Evolutionary conservation across 208 protist genomes (phyloP).

Genomic region (Acanthamoeba culbertsoni): DNA sequence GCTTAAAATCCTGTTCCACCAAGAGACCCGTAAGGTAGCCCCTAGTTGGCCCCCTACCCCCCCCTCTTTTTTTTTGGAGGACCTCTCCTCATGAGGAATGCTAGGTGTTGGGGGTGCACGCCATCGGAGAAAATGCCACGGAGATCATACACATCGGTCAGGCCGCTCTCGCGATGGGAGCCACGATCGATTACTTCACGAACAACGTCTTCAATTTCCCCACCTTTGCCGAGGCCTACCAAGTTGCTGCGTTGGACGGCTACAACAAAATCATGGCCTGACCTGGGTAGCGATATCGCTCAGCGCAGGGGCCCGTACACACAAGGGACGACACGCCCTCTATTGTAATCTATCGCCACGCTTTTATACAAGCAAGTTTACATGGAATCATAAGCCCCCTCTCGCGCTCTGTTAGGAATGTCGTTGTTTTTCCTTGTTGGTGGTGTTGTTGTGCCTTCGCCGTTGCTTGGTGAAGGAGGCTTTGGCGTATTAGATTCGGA

Average conservation of each 20-base stretch:
- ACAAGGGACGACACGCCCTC: too few species aligned
- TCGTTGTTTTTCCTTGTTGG: neutral
- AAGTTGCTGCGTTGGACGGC: constrained; percentile 66
- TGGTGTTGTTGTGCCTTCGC: neutral
- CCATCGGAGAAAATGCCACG: constrained; percentile 17
- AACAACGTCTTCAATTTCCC: constrained; percentile 70
- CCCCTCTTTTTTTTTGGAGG: neutral
- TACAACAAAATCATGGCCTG: constrained; percentile 38
- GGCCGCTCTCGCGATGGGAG: constrained; percentile 47
- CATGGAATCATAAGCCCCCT: too few species aligned
- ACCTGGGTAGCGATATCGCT: neutral
- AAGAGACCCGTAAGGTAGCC: constrained; percentile 14
- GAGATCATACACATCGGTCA: constrained; percentile 63
- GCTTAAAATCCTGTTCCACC: constrained; percentile 65
- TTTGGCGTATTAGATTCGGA: too few species aligned
- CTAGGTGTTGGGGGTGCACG: constrained; percentile 50
- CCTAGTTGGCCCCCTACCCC: too few species aligned
- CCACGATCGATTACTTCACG: constrained; percentile 61
- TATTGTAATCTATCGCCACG: too few species aligned
- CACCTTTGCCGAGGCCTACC: constrained; percentile 67
- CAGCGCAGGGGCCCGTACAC: too few species aligned
- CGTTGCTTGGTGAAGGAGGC: neutral
- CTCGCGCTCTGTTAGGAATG: too few species aligned
- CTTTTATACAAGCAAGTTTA: too few species aligned
- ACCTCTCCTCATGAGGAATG: neutral